phyloP scores from a whole-genome alignment of 805 yeast species.

The Candida maltosa region DNA sequence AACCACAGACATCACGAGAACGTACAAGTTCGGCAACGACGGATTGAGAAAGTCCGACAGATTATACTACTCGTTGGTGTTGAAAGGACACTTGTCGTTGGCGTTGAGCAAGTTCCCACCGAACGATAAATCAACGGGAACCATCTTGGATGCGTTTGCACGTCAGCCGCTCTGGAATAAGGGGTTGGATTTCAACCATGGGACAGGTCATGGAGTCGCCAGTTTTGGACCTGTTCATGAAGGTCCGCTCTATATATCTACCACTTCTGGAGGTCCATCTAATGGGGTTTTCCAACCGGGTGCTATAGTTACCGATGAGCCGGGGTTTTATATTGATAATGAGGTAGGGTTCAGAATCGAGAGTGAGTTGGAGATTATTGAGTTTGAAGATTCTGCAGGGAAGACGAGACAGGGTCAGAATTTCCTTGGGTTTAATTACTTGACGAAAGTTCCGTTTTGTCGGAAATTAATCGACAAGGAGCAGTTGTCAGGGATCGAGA shows the following conservation, averaged over 20 bases:
- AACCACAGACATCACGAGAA: slow-evolving; percentile 93
- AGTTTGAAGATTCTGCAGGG: slow-evolving; percentile 33
- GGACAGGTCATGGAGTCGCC: slow-evolving; percentile 98
- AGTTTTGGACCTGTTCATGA: slow-evolving; percentile 89
- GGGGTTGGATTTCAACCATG: slow-evolving; percentile 88
- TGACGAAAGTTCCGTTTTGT: slow-evolving; percentile 42
- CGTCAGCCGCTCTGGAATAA: slow-evolving; percentile 77
- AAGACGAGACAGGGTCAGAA: slow-evolving; percentile 26
- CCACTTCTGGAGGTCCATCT: slow-evolving; percentile 46
- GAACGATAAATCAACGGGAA: slow-evolving; percentile 66
- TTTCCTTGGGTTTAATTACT: slow-evolving; percentile 36
- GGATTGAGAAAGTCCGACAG: slow-evolving; percentile 52
- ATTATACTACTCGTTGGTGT: slow-evolving; percentile 75
- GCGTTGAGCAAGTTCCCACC: slow-evolving; percentile 75
- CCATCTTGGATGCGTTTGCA: slow-evolving; percentile 75
- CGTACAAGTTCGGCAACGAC: slow-evolving; percentile 58
- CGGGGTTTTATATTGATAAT: slow-evolving; percentile 91
- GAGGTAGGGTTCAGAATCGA: slow-evolving; percentile 88
- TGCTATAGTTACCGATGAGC: slow-evolving; percentile 84
- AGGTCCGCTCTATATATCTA: slow-evolving; percentile 83
- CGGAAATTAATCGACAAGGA: slow-evolving; percentile 29
- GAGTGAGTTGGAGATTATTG: slow-evolving; percentile 66
- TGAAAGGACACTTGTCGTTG: slow-evolving; percentile 87
- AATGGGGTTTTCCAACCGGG: slow-evolving; percentile 49
- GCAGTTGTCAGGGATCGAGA: slow-evolving; percentile 27